Evolutionary conservation across 352 stramenopile genomes (phyloP).

Genomic region (Hyaloperonospora brassicae): DNA sequence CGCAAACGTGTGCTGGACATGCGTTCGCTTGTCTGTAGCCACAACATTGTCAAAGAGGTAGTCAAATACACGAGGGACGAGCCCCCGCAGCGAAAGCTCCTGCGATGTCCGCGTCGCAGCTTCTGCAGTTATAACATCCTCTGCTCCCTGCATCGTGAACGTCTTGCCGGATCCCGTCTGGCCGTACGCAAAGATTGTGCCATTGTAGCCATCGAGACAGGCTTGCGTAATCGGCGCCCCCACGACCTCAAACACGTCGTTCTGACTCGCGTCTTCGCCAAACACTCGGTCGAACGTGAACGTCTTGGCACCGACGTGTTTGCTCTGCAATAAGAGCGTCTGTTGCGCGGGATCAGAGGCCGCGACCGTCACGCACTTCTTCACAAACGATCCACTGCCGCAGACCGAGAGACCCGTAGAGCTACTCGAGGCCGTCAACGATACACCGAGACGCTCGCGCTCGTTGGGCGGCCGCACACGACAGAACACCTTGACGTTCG

Average conservation of each 20-base stretch:
- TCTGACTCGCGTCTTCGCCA: slow-evolving; percentile 83
- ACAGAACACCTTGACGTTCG: slow-evolving; percentile 84
- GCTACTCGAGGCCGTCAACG: neutral
- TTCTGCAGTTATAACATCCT: slow-evolving; percentile 56
- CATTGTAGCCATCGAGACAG: slow-evolving; percentile 79
- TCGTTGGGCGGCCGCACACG: slow-evolving; percentile 77
- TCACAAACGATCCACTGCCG: slow-evolving; percentile 14
- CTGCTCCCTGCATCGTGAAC: slow-evolving; percentile 79
- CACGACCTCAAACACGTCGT: slow-evolving; percentile 85
- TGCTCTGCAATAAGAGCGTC: slow-evolving; percentile 53
- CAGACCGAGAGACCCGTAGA: slow-evolving; percentile 20
- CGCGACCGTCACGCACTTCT: slow-evolving; percentile 61
- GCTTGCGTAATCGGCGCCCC: slow-evolving; percentile 76
- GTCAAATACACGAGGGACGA: slow-evolving; percentile 78
- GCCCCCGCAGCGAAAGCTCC: slow-evolving; percentile 41
- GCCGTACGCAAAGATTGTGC: slow-evolving; percentile 83
- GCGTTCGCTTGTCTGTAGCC: slow-evolving; percentile 9
- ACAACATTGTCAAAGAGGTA: slow-evolving; percentile 64
- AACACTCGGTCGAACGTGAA: slow-evolving; percentile 92
- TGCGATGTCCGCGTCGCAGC: slow-evolving; percentile 15
- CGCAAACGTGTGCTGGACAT: slow-evolving; percentile 56
- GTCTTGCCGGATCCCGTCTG: slow-evolving; percentile 82
- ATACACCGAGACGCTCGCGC: slow-evolving; percentile 41
- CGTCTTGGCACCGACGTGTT: slow-evolving; percentile 38
- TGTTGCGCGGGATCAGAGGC: slow-evolving; percentile 36